Base-by-base conservation (phyloP, 345 rosid genomes). In the Murraya paniculata region DNA sequence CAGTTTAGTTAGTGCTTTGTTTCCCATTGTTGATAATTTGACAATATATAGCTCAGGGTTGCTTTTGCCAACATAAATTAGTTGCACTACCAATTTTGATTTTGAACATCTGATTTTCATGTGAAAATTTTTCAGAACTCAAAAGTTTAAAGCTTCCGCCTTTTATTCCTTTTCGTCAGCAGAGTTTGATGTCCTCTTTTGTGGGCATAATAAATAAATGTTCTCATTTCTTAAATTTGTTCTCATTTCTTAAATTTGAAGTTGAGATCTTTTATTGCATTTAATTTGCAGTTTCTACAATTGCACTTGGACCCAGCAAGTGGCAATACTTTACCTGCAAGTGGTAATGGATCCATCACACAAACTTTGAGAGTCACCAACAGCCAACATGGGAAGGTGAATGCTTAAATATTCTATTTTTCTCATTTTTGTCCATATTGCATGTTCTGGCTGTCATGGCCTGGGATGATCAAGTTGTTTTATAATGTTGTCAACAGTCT, bases 381-480 rank as follows among this genome's bases (percentile, higher is more conserved):
- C 88, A 94, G 91, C 86, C 99, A 92, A 84, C 97, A 96, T n/a
- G 97, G 98, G 81, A 96, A 92, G 99, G 99, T 96, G 89, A 59
- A 56, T 9, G 27, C 45, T 30, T 38, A 48, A 68, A 8, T 70
- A 59, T 58, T 71, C 57, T 36, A 62, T 76, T 7, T 24, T 19
- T 18, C 2, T 18, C 4, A 4, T 18, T 30, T 59, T 35, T 75
- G 31, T 19, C 31, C 16, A 38, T 73, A 31, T 76, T 68, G 31
- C 19, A 25, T 7, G 57, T 75, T 75, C 68, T 59, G 62, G 33
- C 19, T 33, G 62, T 77, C 30, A 9, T 21, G 28, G 56, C 22
- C 6, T 79, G n/a, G 48, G 48, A n/a, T 31, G 28, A 59, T 41
- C 61, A n/a, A 33, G 11, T 18, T 28, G 25, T 21, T 19, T 28